Percentiles rank a stretch among this genome's conserved stretches.
These are phyloP conservation scores for Penicillium maclennaniae DNA, from an alignment of 495 filamentous ascomycete genomes.

Conservation along the genomic window DNA sequence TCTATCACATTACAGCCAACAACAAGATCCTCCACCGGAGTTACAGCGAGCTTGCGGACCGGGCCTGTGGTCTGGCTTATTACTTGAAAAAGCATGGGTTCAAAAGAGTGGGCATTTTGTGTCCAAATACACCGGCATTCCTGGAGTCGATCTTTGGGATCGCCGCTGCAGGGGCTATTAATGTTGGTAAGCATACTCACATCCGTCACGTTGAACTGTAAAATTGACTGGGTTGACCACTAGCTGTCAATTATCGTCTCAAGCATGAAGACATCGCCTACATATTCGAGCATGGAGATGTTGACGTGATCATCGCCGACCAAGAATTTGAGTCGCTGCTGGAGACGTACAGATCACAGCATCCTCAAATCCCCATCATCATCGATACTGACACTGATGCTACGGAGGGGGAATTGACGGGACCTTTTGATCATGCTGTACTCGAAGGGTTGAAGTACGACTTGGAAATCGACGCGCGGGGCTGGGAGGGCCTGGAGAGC, in stretches of 20 bases:
- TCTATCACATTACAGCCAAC: constrained; percentile 85
- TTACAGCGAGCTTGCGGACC: constrained; percentile 78
- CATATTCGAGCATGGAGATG: constrained; percentile 81
- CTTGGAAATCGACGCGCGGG: constrained; percentile 51
- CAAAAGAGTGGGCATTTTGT: constrained; percentile 73
- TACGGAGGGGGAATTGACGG: constrained; percentile 65
- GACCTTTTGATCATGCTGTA: constrained; percentile 81
- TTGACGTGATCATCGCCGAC: constrained; percentile 86
- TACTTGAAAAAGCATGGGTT: constrained; percentile 69
- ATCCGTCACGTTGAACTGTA: not conserved
- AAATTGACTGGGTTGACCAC: not conserved
- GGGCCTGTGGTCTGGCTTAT: constrained; percentile 81
- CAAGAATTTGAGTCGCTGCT: constrained; percentile 70
- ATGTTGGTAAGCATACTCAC: constrained; percentile 51
- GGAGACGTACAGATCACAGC: constrained; percentile 52
- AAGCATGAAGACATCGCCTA: constrained; percentile 86
- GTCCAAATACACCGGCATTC: constrained; percentile 92
- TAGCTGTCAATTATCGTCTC: constrained; percentile 82
- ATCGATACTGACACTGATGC: constrained; percentile 84
- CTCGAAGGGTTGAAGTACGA: constrained; percentile 76
- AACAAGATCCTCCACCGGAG: constrained; percentile 65
- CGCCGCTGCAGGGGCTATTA: constrained; percentile 75
- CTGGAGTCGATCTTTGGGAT: constrained; percentile 88
- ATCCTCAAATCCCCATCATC: constrained; percentile 63
- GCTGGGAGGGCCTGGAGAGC: constrained; percentile 73